Evolutionary conservation across 2,329 filamentous ascomycete genomes (phyloP).

Genomic region (Colletotrichum liaoningense): DNA sequence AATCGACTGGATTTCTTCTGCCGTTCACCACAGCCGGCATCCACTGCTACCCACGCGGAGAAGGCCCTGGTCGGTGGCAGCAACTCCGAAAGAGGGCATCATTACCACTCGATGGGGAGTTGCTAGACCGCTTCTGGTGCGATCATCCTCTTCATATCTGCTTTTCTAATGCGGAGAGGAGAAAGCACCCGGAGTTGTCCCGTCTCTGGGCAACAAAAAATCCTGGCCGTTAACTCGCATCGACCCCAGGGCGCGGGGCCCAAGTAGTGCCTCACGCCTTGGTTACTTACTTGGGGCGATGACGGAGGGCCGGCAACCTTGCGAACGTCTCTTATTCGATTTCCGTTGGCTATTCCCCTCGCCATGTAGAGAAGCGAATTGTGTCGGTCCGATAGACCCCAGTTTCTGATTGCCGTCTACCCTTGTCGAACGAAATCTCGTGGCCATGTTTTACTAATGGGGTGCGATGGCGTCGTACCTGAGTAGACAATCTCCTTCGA

Average conservation of each 20-base stretch:
- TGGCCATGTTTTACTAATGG: conserved; percentile 16
- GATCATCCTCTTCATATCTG: not conserved
- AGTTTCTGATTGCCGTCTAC: not conserved
- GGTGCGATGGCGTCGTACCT: not conserved
- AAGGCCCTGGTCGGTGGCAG: not conserved
- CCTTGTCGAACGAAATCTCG: not conserved
- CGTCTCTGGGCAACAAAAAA: not conserved
- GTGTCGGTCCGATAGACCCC: conserved; percentile 24
- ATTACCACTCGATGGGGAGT: conserved; percentile 16
- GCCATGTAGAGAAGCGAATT: not conserved
- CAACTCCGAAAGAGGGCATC: conserved; percentile 21
- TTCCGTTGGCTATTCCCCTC: not conserved
- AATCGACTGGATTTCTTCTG: not conserved
- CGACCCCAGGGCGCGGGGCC: not conserved
- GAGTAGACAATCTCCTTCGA: not conserved
- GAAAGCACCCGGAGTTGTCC: conserved; percentile 16
- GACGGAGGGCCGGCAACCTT: not conserved
- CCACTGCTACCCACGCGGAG: conserved; percentile 12
- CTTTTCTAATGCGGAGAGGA: not conserved
- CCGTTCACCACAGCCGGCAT: conserved; percentile 26
- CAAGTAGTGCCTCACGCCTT: not conserved
- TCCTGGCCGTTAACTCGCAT: not conserved
- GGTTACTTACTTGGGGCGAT: not conserved
- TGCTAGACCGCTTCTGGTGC: not conserved
- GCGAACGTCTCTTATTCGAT: not conserved